A percentile compares a stretch with the other conserved stretches of the same genome.
Conservation (phyloP, 2,329 filamentous ascomycete species). For the Dactylonectria macrodidyma region DNA sequence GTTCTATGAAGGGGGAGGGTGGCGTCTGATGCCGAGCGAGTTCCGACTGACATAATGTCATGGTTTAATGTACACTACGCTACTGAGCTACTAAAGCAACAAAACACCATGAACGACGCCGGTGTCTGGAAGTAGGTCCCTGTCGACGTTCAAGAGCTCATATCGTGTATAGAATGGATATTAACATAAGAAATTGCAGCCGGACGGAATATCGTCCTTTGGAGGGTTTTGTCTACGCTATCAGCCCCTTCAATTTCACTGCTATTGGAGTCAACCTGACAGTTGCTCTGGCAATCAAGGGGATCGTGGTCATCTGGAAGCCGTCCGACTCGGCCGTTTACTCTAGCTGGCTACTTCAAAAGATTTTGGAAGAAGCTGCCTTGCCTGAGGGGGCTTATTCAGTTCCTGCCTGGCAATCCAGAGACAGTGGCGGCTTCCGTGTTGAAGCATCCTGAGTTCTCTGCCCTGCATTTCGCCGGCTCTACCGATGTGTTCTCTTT, state of each 20-base stretch:
- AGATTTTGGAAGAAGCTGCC: constrained; percentile 92
- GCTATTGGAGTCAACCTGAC: constrained; percentile 92
- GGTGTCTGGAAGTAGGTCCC: too few relatives aligned
- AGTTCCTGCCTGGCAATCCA: constrained; percentile 92
- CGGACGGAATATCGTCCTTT: constrained; percentile 84
- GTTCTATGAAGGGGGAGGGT: too few relatives aligned
- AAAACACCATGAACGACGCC: too few relatives aligned
- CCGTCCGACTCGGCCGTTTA: constrained; percentile 89
- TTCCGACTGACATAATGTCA: too few relatives aligned
- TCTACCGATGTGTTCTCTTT: constrained; percentile 94
- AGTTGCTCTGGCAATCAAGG: constrained; percentile 87
- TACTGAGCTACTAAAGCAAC: too few relatives aligned
- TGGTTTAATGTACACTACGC: too few relatives aligned
- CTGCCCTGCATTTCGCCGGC: constrained; percentile 95
- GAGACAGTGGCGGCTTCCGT: constrained; percentile 85
- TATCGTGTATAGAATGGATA: too few relatives aligned
- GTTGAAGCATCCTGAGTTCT: constrained; percentile 84
- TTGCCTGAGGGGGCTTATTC: constrained; percentile 89
- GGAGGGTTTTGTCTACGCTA: constrained; percentile 95
- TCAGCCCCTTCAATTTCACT: constrained; percentile 97
- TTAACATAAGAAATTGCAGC: too few relatives aligned
- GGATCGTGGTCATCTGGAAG: constrained; percentile 97
- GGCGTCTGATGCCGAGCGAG: too few relatives aligned
- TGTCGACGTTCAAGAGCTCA: too few relatives aligned
- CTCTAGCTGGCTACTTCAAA: constrained; percentile 92